phyloP scores from a whole-genome alignment of 352 stramenopile species.

The Phytopythium litorale region DNA sequence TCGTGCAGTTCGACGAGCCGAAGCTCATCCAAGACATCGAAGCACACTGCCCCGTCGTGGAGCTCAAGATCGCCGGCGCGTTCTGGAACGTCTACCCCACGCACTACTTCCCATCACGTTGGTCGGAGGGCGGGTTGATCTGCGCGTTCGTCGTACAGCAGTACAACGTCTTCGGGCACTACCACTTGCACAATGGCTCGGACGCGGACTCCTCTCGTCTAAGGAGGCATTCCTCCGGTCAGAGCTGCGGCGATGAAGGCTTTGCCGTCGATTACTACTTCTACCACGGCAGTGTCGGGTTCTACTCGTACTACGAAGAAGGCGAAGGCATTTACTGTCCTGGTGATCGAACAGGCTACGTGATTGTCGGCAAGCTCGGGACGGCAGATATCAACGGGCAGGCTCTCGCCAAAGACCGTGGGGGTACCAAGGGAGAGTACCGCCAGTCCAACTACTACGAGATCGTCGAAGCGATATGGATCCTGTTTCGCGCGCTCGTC shows the following conservation, averaged over 20 bases:
- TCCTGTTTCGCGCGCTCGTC: slow-evolving; percentile 21
- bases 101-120: slow-evolving; percentile 18
- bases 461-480: slow-evolving; percentile 19
- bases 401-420: slow-evolving; percentile 12
- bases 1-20: slow-evolving; percentile 8
- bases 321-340: slow-evolving; percentile 16
- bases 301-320: slow-evolving; percentile 22
- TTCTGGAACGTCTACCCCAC: slow-evolving; percentile 24
- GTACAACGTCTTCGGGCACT: slow-evolving; percentile 10
- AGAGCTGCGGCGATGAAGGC: slow-evolving; percentile 7
- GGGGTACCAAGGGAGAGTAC: slow-evolving; percentile 10
- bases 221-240: not conserved
- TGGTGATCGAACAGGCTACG: slow-evolving; percentile 24
- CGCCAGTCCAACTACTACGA: slow-evolving; percentile 23
- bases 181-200: slow-evolving; percentile 17
- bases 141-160: slow-evolving; percentile 27
- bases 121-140: slow-evolving; percentile 4
- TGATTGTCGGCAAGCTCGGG: slow-evolving; percentile 18
- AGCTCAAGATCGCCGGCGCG: slow-evolving; percentile 20
- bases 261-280: slow-evolving; percentile 20
- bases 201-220: not conserved
- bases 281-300: slow-evolving; percentile 18
- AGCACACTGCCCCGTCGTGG: slow-evolving; percentile 15
- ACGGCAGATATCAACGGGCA: slow-evolving; percentile 27
- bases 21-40: slow-evolving; percentile 13